A percentile compares a stretch with the other conserved stretches of the same genome.
phyloP scores from a whole-genome alignment of 192 early-diverging fungal genomes.

The Rhizoclosmatium sp. region DNA sequence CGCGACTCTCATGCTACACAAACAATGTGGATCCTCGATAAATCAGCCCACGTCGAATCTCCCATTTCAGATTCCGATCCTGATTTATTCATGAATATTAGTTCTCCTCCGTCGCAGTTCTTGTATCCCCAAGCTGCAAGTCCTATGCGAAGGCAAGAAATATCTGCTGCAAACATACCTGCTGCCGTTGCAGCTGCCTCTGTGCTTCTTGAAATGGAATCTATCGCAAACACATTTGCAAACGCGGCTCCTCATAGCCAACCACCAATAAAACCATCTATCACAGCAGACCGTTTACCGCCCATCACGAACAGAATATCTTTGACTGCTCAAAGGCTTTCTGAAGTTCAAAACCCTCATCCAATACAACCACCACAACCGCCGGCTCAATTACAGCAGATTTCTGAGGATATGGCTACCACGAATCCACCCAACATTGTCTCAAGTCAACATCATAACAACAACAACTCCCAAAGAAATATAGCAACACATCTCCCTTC shows the following conservation, averaged over 20 bases:
- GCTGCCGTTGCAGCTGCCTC: background rate
- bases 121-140: too few species aligned
- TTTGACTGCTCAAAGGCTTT: background rate
- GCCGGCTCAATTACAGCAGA: background rate
- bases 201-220: background rate
- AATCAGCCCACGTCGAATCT: too few species aligned
- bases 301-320: slow-evolving; percentile 4
- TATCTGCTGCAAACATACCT: background rate
- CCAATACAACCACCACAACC: background rate
- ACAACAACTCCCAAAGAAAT: slow-evolving; percentile 18
- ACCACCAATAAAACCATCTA: background rate
- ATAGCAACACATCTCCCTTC: slow-evolving; percentile 7
- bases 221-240: too few species aligned
- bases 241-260: background rate
- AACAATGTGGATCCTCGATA: too few species aligned
- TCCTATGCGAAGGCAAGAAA: too few species aligned
- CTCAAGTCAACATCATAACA: background rate
- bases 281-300: slow-evolving; percentile 12
- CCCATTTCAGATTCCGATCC: too few species aligned
- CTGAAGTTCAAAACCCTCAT: background rate
- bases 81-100: too few species aligned
- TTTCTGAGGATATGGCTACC: background rate
- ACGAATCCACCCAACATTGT: background rate
- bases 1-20: too few species aligned
- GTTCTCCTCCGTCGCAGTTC: too few species aligned